Conservation (phyloP, 768 basidiomycete genomes). For the Boletus sp. region DNA sequence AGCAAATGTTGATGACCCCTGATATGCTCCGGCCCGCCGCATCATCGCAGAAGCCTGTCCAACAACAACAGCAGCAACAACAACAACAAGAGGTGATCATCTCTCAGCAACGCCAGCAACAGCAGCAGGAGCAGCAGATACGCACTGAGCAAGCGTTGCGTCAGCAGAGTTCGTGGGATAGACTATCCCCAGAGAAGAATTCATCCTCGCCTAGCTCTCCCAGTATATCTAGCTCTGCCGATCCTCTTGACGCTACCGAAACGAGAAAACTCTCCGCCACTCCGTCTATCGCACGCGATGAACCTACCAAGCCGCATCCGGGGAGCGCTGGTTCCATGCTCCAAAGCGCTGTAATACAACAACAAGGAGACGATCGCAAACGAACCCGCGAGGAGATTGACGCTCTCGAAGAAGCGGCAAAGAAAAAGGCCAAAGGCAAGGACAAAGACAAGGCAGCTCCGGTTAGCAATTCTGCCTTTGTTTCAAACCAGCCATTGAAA, state of each 20-base stretch:
- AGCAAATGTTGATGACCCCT: constrained; percentile 27
- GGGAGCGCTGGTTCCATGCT: constrained; percentile 29
- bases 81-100: constrained; percentile 29
- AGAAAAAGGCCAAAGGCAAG: constrained; percentile 50
- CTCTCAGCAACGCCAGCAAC: constrained; percentile 35
- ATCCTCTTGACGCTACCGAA: constrained; percentile 68
- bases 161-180: constrained; percentile 49
- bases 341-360: constrained; percentile 41
- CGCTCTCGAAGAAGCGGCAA: constrained; percentile 42
- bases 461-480: constrained; percentile 23
- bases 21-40: constrained; percentile 37
- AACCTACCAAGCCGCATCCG: constrained; percentile 25
- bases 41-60: constrained; percentile 22
- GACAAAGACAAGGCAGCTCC: constrained; percentile 48
- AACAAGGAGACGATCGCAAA: constrained; percentile 54
- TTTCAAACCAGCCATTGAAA: constrained; percentile 23
- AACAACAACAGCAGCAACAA: constrained; percentile 18
- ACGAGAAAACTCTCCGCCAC: constrained; percentile 79
- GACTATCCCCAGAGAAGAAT: constrained; percentile 33
- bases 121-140: constrained; percentile 34
- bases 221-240: constrained; percentile 44
- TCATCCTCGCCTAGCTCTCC: constrained; percentile 31
- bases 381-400: constrained; percentile 51
- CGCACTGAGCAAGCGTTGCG: constrained; percentile 36
- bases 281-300: constrained; percentile 70